phyloP scores from a whole-genome alignment of 495 filamentous ascomycete species.

The Hypomontagnella submonticulosa region DNA sequence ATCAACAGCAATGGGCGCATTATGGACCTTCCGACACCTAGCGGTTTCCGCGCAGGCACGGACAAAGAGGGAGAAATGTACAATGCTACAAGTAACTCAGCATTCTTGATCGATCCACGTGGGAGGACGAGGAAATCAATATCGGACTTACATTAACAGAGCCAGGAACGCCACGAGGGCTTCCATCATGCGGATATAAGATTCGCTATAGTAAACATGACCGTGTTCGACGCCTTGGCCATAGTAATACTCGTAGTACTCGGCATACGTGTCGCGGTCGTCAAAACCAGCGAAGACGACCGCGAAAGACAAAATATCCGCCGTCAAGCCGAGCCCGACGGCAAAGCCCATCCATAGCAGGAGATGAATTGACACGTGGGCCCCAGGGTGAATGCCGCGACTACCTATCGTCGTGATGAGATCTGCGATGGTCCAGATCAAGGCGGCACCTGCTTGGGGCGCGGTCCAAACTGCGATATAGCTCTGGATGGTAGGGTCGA shows the following conservation, averaged over 20 bases:
- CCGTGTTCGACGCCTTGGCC: constrained; percentile 3
- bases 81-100: constrained; percentile 21
- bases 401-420: constrained; percentile 14
- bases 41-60: constrained; percentile 50
- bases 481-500: constrained; percentile 23
- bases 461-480: constrained; percentile 36
- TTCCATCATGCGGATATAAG: constrained; percentile 12
- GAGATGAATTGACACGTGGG: constrained; percentile 31
- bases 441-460: constrained; percentile 33
- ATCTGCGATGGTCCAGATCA: constrained; percentile 35
- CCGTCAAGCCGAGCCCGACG: constrained; percentile 31
- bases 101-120: not conserved
- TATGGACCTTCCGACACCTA: not conserved
- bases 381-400: constrained; percentile 39
- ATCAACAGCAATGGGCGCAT: not conserved
- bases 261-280: constrained; percentile 17
- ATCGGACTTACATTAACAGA: constrained; percentile 37
- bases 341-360: constrained; percentile 35
- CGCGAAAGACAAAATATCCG: constrained; percentile 26
- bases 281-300: constrained; percentile 12
- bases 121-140: not conserved
- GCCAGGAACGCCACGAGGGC: constrained; percentile 37
- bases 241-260: constrained; percentile 31
- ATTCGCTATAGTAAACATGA: constrained; percentile 26
- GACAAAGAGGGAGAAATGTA: constrained; percentile 54